Evolutionary conservation across 2,329 filamentous ascomycete species (phyloP).

Genomic region (Dothidotthia symphoricarpi): DNA sequence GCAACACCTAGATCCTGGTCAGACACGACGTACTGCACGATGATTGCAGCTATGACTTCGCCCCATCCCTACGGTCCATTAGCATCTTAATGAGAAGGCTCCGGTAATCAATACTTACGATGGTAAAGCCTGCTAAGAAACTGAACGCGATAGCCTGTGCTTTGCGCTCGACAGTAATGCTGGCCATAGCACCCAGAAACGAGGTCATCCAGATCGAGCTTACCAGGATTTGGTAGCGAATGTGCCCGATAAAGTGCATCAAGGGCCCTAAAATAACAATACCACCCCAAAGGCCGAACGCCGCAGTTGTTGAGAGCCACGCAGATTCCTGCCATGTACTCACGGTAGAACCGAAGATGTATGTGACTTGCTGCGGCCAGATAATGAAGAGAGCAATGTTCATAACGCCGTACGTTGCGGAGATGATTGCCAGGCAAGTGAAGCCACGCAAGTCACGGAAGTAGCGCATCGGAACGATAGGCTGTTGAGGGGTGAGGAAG

Average conservation of each 20-base stretch:
- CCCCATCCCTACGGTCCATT: too few relatives aligned
- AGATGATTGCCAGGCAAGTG: slow-evolving; percentile 26
- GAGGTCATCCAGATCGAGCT: slow-evolving; percentile 17
- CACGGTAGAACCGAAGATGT: slow-evolving; percentile 13
- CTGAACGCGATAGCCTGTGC: slow-evolving; percentile 11
- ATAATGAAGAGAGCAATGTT: slow-evolving; percentile 32
- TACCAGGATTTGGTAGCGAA: slow-evolving; percentile 16
- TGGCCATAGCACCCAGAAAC: slow-evolving; percentile 17
- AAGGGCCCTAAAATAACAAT: slow-evolving; percentile 26
- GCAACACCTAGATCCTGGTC: slow-evolving; percentile 15
- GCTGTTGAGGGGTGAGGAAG: slow-evolving; percentile 15
- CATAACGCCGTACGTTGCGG: slow-evolving; percentile 23
- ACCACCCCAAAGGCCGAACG: slow-evolving; percentile 32
- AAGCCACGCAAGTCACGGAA: slow-evolving; percentile 34
- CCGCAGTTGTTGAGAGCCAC: slow-evolving; percentile 28
- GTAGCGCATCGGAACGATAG: slow-evolving; percentile 32
- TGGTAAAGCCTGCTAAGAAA: slow-evolving; percentile 13
- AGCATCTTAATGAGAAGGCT: too few relatives aligned
- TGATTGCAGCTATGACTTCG: slow-evolving; percentile 14
- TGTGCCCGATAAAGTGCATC: slow-evolving; percentile 24
- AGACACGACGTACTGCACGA: slow-evolving; percentile 14
- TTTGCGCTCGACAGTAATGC: slow-evolving; percentile 13
- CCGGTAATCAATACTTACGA: too few relatives aligned
- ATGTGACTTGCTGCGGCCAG: slow-evolving; percentile 28
- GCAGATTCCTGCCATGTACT: slow-evolving; percentile 24